These are phyloP conservation scores for Cytospora paraplurivora DNA, from an alignment of 2,329 filamentous ascomycete genomes.

Conservation along the genomic window DNA sequence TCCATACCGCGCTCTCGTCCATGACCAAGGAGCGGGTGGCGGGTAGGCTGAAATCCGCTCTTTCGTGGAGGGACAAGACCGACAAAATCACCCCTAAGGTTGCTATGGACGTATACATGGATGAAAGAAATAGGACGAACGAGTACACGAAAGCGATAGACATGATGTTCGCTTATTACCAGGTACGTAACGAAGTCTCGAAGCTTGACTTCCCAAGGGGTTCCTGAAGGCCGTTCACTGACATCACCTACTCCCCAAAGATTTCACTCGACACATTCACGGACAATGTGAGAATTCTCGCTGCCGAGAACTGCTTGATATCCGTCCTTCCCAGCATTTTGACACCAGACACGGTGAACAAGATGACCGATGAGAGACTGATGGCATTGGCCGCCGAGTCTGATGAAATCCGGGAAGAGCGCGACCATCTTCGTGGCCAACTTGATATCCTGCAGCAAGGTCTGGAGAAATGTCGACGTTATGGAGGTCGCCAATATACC, in stretches of 20 bases:
- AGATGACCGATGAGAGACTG: slow-evolving; percentile 39
- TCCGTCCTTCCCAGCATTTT: slow-evolving; percentile 45
- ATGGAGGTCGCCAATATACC: background rate
- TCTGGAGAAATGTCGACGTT: slow-evolving; percentile 13
- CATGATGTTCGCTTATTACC: background rate
- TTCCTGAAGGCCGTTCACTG: background rate
- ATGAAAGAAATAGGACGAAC: background rate
- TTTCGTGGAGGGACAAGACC: background rate
- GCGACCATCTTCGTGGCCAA: slow-evolving; percentile 21
- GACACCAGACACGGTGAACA: slow-evolving; percentile 40
- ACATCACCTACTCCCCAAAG: slow-evolving; percentile 31
- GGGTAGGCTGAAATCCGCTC: slow-evolving; percentile 5
- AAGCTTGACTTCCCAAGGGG: no score
- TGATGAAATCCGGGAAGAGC: slow-evolving; percentile 27
- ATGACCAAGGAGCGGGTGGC: slow-evolving; percentile 26
- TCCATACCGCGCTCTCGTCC: slow-evolving; percentile 31
- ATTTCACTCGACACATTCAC: slow-evolving; percentile 48
- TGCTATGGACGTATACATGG: background rate
- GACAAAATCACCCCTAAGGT: background rate
- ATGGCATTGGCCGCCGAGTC: slow-evolving; percentile 39
- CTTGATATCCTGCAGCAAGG: slow-evolving; percentile 23
- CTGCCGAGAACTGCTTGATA: slow-evolving; percentile 51
- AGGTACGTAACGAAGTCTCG: background rate
- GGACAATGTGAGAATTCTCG: slow-evolving; percentile 52
- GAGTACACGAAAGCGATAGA: background rate